phyloP scores from a whole-genome alignment of 306 rosid genomes.

The Castanea crenata region DNA sequence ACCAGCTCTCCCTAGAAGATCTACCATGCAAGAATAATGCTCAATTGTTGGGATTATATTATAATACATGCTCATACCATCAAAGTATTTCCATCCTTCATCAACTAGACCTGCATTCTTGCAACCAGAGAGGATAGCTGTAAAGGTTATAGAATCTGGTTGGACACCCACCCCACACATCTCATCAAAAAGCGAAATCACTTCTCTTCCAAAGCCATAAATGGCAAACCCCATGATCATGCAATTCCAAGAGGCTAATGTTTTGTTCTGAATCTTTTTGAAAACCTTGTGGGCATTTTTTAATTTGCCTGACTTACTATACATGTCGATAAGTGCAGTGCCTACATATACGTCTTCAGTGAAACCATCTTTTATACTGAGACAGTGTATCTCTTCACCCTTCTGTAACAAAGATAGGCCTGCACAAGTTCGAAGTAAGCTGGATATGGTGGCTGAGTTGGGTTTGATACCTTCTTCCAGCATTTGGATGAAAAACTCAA shows the following conservation, averaged over 20 bases:
- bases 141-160: conserved; percentile 64
- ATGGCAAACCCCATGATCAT: conserved; percentile 70
- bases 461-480: conserved; percentile 54
- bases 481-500: conserved; percentile 56
- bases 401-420: conserved; percentile 51
- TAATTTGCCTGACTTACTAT: conserved; percentile 59
- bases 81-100: conserved; percentile 70
- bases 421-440: conserved; percentile 59
- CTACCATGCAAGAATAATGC: conserved; percentile 78
- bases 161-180: conserved; percentile 36
- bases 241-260: conserved; percentile 75
- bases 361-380: conserved; percentile 36
- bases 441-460: conserved; percentile 51
- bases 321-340: conserved; percentile 58
- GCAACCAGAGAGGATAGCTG: conserved; percentile 70
- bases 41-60: conserved; percentile 56
- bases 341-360: conserved; percentile 45
- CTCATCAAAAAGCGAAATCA: conserved; percentile 41
- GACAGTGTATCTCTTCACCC: conserved; percentile 67
- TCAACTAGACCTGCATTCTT: conserved; percentile 62
- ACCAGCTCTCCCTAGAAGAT: conserved; percentile 69
- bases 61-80: conserved; percentile 55
- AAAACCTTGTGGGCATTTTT: conserved; percentile 46
- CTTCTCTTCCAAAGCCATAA: conserved; percentile 57
- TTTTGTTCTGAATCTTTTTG: conserved; percentile 47